Evolutionary conservation across 768 basidiomycete species (phyloP).

Genomic region (Lactarius psammicola): DNA sequence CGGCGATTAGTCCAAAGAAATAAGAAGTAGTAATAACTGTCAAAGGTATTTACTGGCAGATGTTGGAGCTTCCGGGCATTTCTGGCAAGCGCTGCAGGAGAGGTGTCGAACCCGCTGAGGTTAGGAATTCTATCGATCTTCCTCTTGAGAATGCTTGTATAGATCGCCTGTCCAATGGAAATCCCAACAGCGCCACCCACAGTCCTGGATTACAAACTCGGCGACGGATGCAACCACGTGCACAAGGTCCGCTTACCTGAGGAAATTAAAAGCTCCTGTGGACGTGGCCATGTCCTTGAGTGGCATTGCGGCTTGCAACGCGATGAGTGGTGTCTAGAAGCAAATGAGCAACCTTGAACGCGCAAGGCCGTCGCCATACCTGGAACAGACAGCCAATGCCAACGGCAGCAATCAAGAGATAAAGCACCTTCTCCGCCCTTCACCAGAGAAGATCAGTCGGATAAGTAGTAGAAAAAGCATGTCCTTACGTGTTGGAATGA

Average conservation of each 20-base stretch:
- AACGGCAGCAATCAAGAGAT: slow-evolving; percentile 59
- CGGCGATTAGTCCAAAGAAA: not conserved
- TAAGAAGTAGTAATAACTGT: not conserved
- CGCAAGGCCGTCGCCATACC: slow-evolving; percentile 29
- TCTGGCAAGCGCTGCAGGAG: slow-evolving; percentile 30
- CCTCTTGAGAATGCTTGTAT: too few species aligned
- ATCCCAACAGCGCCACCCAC: slow-evolving; percentile 75
- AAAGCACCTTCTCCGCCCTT: slow-evolving; percentile 62
- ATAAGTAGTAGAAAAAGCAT: too few species aligned
- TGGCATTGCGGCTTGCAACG: slow-evolving; percentile 84
- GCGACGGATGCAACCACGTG: not conserved
- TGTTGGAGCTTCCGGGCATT: slow-evolving; percentile 33
- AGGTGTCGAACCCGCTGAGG: slow-evolving; percentile 27
- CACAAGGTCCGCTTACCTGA: slow-evolving; percentile 46
- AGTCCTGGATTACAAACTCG: slow-evolving; percentile 41
- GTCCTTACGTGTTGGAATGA: slow-evolving; percentile 47
- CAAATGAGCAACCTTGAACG: not conserved
- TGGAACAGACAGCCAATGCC: slow-evolving; percentile 69
- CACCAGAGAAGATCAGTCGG: slow-evolving; percentile 10
- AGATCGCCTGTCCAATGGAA: slow-evolving; percentile 69
- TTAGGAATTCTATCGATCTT: slow-evolving; percentile 25
- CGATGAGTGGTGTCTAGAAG: too few species aligned
- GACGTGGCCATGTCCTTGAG: slow-evolving; percentile 82
- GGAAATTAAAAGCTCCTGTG: slow-evolving; percentile 66
- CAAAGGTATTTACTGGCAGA: slow-evolving; percentile 29